These are phyloP conservation scores for Tricholoma matsutake DNA, from an alignment of 768 basidiomycete species.

Conservation along the genomic window DNA sequence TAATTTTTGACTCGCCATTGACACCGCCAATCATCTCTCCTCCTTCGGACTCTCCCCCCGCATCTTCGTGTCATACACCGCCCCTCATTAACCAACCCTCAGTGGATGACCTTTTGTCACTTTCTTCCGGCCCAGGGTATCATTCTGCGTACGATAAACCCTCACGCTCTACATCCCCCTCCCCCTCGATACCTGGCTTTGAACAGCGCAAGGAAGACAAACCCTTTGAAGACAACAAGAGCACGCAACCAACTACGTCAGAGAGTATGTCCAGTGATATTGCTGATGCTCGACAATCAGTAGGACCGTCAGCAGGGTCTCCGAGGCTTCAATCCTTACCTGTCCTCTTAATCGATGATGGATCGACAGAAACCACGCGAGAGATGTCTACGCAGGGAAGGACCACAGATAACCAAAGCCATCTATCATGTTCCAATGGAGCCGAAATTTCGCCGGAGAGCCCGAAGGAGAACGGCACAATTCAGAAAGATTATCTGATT, in stretches of 20 bases:
- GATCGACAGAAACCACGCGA: neutral
- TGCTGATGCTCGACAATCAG: neutral
- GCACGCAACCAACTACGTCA: neutral
- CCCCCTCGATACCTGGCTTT: neutral
- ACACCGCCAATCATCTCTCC: constrained; percentile 18
- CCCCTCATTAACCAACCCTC: constrained; percentile 14
- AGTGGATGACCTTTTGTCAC: constrained; percentile 26
- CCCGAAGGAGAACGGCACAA: neutral
- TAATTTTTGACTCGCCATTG: constrained; percentile 43
- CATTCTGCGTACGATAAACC: neutral
- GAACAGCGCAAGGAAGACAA: neutral
- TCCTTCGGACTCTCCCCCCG: constrained; percentile 12
- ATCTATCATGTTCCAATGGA: neutral
- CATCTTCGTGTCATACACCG: constrained; percentile 8
- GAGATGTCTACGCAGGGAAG: neutral
- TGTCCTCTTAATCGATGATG: neutral
- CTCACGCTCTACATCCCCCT: neutral
- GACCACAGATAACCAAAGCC: neutral
- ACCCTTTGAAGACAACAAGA: neutral
- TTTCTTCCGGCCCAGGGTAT: constrained; percentile 8
- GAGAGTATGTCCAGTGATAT: neutral
- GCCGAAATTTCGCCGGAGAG: neutral
- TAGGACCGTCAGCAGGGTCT: neutral
- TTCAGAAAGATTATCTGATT: neutral
- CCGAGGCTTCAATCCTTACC: neutral